phyloP scores from a whole-genome alignment of 2,329 filamentous ascomycete species.

The Penicillium sp. region DNA sequence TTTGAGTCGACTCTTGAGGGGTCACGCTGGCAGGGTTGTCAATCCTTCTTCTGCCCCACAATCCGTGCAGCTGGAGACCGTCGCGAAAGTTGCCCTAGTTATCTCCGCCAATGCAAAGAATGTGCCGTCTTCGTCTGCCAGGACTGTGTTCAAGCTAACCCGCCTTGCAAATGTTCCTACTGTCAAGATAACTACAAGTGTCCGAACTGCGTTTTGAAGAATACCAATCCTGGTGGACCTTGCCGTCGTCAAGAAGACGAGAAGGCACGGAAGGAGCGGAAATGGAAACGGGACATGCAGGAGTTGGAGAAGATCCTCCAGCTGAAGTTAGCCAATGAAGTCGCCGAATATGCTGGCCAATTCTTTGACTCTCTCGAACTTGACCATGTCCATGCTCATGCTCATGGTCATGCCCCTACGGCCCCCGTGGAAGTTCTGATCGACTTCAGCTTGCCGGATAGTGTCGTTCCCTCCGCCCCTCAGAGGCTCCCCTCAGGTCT shows the following conservation, averaged over 20 bases:
- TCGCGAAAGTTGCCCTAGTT: constrained; percentile 48
- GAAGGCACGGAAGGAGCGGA: constrained; percentile 41
- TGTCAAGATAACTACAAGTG: constrained; percentile 50
- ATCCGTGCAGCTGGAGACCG: constrained; percentile 50
- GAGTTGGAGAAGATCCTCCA: constrained; percentile 45
- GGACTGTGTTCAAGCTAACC: constrained; percentile 45
- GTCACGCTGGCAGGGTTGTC: constrained; percentile 52
- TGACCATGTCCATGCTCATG: constrained; percentile 5
- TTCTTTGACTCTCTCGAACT: constrained; percentile 41
- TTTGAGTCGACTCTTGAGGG: constrained; percentile 42
- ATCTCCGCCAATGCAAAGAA: constrained; percentile 49
- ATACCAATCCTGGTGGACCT: constrained; percentile 43
- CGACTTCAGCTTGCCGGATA: constrained; percentile 10
- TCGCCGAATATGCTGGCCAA: constrained; percentile 46
- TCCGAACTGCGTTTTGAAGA: constrained; percentile 45
- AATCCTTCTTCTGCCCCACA: constrained; percentile 53
- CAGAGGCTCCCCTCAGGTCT: background rate
- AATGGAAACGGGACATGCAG: constrained; percentile 47
- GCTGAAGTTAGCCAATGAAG: constrained; percentile 47
- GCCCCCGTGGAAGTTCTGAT: constrained; percentile 1
- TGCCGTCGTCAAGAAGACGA: constrained; percentile 47
- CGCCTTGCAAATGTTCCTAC: constrained; percentile 50
- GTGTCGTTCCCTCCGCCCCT: background rate
- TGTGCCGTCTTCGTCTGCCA: constrained; percentile 53
- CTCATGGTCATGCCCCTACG: background rate